Evolutionary conservation across 345 rosid genomes (phyloP), one percentile per base, ranked within the genome.

Genomic region (Psidium friedrichsthalianum): DNA sequence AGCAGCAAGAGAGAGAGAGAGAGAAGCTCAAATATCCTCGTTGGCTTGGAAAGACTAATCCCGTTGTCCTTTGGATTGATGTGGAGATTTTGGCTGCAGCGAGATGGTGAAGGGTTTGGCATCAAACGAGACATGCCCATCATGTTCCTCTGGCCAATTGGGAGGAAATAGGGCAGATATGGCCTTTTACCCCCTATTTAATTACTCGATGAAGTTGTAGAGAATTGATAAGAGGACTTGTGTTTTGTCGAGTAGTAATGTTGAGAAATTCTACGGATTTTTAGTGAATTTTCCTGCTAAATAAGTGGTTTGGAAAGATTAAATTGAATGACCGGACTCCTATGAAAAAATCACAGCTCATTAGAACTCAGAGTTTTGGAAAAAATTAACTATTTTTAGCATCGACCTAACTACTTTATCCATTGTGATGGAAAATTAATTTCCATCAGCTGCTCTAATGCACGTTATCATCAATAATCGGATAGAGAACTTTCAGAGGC

Each of bases 31-130:
- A 83, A 78, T 74, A 84, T n/a, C 85, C 58, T 81, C 55, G 82
- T 86, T 87, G 91, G 88, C 54, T 56, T 58, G 52, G 92, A 91
- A 52, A 90, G 93, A 93, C 89, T 80, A 36, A 85, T 83, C 87
- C 87, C 61, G 86, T 87, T 86, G 92, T 92, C 92, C 84, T 58
- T 87, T 83, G 61, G 84, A 82, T 87, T 84, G 84, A 87, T 86
- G 89, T 58, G 84, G 56, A 85, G 56, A 87, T 84, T 87, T 88
- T 88, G 89, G 88, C 86, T 69, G 85, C 85, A 58, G 55, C 76
- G 74, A 82, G 58, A 82, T 82, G 84, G 42, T 54, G 56, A 51
- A 32, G 52, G 57, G 40, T 24, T 47, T 82, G 57, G 44, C 1
- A 84, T 29, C 21, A 58, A 84, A 84, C 80, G 59, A 56, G 59